Base-by-base conservation (phyloP, 768 basidiomycete species). In the Collybia sp. region DNA sequence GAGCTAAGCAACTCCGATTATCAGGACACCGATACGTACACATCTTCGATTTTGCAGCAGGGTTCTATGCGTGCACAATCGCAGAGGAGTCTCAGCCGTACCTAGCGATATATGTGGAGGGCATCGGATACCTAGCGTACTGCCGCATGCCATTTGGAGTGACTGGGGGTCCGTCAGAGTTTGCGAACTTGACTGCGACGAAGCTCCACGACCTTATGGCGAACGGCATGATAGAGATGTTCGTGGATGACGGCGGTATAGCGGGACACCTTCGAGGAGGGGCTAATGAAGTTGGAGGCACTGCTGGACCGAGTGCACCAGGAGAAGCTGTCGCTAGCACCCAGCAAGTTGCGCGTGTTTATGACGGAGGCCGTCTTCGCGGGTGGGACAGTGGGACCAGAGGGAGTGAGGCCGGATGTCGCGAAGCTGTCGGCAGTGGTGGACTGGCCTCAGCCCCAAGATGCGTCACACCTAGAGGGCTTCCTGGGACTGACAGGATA, bases 171-270 rank as follows among this genome's bases (percentile, higher is more conserved):
- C 73, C 70, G 2, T 61, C 68, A 0, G 56, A 53, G 5, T 73
- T 71, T 46, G 61, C 56, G 5, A 8, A 64, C 9, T 49, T 67
- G 48, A 63, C 58, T 12, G 65, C 56, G 2, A 13, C 44, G 0
- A 16, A 34, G 2, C 32, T 70, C 2, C 43, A 57, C 9, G 64
- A 66, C 36, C 19, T 67, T 0, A 19, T 67, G 0, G 52, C 44
- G 9, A 42, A 58, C 0, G 45, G 41, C 0, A 49, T 53, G 3
- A 25, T 70, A 12, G 65, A 71, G 42, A 51, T 67, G n/a, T 72
- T 71, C 33, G 68, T 75, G 0, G 69, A 75, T 41, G 68, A 76
- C 47, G 63, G 67, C 0, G 64, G 58, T 0, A 39, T 56, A 1
- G 60, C 63, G 49, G 1, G 58, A 72, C 51, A 42, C 39, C 0